A percentile compares a stretch with the other conserved stretches of the same genome.
Evolutionary conservation across 129 eudicot species (phyloP).

Genomic region (Flaveria brownii): DNA sequence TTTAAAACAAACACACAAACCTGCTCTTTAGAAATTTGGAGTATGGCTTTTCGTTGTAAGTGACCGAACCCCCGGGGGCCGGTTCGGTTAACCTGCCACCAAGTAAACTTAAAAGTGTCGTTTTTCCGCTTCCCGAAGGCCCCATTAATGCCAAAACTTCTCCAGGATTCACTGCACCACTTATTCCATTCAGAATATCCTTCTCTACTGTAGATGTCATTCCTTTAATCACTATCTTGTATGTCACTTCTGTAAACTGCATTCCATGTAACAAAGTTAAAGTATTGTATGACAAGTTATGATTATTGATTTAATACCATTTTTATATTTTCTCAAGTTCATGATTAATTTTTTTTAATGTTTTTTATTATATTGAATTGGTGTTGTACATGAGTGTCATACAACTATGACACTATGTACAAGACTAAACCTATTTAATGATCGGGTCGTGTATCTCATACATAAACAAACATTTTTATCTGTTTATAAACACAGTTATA

Average conservation of each 20-base stretch:
- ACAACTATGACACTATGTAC: conserved; percentile 57
- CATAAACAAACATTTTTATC: conserved; percentile 50
- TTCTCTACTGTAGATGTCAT: conserved; percentile 65
- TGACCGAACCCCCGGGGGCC: conserved; percentile 56
- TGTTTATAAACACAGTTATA: conserved; percentile 22
- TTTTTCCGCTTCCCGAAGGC: conserved; percentile 96
- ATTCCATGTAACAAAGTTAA: background rate
- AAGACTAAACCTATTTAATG: conserved; percentile 75
- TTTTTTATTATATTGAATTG: background rate
- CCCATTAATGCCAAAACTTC: conserved; percentile 97
- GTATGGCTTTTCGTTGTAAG: conserved; percentile 83
- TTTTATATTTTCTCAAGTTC: conserved; percentile 10
- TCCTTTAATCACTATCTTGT: conserved; percentile 70
- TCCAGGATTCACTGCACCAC: conserved; percentile 82
- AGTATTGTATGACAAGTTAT: background rate
- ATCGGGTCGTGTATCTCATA: conserved; percentile 45
- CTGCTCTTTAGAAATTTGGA: conserved; percentile 84
- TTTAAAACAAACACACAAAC: conserved; percentile 27
- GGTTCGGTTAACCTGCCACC: conserved; percentile 73
- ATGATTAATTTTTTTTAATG: background rate
- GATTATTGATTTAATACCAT: background rate
- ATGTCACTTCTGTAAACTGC: conserved; percentile 89
- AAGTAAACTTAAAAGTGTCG: conserved; percentile 71
- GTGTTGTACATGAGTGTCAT: conserved; percentile 72
- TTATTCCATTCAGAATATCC: conserved; percentile 71